Conservation (phyloP, 2,329 filamentous ascomycete genomes). For the Clonostachys byssicola region DNA sequence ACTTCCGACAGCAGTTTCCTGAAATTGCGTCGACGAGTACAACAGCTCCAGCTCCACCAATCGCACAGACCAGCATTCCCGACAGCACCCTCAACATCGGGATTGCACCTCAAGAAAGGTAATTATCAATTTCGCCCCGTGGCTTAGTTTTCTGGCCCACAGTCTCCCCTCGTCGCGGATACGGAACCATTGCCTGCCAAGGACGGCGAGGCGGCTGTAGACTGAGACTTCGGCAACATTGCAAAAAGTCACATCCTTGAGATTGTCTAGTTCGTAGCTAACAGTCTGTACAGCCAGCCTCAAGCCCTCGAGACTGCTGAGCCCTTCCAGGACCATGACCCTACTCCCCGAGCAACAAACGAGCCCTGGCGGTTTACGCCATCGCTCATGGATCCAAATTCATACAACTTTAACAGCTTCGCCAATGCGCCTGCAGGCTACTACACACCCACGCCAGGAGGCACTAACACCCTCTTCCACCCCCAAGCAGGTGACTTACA, state of each 20-base stretch:
- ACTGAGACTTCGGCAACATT: constrained; percentile 3
- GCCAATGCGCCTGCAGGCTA: constrained; percentile 77
- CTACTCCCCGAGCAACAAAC: constrained; percentile 73
- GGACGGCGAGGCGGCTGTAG: neutral
- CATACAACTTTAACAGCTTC: constrained; percentile 75
- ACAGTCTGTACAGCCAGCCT: constrained; percentile 7
- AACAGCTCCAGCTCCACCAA: neutral
- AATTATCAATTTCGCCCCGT: neutral
- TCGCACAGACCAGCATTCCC: neutral
- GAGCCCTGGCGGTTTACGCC: constrained; percentile 88
- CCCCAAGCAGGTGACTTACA: constrained; percentile 82
- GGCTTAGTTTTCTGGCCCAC: neutral
- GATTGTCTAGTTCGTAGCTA: neutral
- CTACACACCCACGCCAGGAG: constrained; percentile 83
- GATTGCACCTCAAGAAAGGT: neutral
- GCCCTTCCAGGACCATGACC: constrained; percentile 66
- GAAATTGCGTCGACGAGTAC: constrained; percentile 41
- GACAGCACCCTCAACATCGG: neutral
- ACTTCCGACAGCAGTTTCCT: constrained; percentile 80
- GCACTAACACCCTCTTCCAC: constrained; percentile 76
- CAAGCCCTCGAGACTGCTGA: constrained; percentile 15
- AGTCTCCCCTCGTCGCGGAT: neutral
- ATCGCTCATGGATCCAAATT: constrained; percentile 81
- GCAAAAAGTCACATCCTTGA: neutral
- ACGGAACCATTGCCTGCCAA: no score